phyloP scores from a whole-genome alignment of 78 protist species.

The Cavenderia fasciculata region DNA sequence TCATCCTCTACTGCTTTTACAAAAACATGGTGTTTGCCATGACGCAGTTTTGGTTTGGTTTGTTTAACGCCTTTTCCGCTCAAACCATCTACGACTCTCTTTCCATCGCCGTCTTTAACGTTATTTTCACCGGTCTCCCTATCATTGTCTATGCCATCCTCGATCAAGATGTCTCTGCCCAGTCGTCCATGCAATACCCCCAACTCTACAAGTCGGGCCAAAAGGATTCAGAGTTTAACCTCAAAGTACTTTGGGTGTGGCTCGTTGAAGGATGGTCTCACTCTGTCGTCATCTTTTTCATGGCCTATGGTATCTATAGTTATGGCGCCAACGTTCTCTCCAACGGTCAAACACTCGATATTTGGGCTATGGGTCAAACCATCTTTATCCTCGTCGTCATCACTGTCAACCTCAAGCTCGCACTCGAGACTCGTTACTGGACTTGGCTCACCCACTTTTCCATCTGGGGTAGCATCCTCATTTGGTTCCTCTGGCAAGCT shows the following conservation, averaged over 20 bases:
- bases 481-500: constrained; percentile 65
- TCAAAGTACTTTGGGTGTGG: constrained; percentile 73
- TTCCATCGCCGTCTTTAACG: constrained; percentile 82
- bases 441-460: constrained; percentile 74
- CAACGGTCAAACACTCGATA: constrained; percentile 44
- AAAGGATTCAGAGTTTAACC: constrained; percentile 66
- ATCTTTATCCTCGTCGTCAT: constrained; percentile 54
- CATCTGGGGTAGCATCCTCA: constrained; percentile 66
- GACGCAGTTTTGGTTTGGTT: constrained; percentile 85
- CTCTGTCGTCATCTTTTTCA: constrained; percentile 57
- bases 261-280: constrained; percentile 48
- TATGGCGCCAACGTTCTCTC: constrained; percentile 2
- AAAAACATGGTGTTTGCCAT: constrained; percentile 83
- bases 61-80: constrained; percentile 79
- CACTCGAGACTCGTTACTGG: constrained; percentile 81
- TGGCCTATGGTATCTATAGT: constrained; percentile 12
- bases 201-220: constrained; percentile 75
- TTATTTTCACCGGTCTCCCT: constrained; percentile 84
- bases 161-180: constrained; percentile 87
- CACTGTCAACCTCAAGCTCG: constrained; percentile 70
- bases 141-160: constrained; percentile 81
- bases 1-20: constrained; percentile 75
- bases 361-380: constrained; percentile 73
- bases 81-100: constrained; percentile 80
- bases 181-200: constrained; percentile 64